Evolutionary conservation across 1,284 basidiomycete genomes (phyloP).

Genomic region (Macrocystidia cucumis): DNA sequence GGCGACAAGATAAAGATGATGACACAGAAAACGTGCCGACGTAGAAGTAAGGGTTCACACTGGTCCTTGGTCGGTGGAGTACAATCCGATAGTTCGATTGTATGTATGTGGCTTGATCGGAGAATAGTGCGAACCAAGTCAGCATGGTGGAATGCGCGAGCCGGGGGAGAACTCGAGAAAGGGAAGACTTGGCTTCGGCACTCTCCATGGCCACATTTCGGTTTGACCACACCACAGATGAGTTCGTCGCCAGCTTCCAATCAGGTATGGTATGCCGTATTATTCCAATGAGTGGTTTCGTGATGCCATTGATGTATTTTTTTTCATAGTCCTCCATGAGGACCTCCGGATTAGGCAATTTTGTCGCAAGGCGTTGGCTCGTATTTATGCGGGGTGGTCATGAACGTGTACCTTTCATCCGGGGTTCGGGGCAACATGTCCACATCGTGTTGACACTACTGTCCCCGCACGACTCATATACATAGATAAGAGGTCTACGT

Average conservation of each 20-base stretch:
- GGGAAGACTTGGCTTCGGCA: no score
- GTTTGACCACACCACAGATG: no score
- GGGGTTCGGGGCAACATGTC: slow-evolving; percentile 60
- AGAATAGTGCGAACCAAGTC: slow-evolving; percentile 47
- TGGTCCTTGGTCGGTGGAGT: slow-evolving; percentile 60
- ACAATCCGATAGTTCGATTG: slow-evolving; percentile 53
- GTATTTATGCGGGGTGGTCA: slow-evolving; percentile 22
- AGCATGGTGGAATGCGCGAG: slow-evolving; percentile 12
- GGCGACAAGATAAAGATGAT: slow-evolving; percentile 61
- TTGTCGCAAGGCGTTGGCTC: slow-evolving; percentile 39
- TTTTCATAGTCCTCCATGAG: slow-evolving; percentile 22
- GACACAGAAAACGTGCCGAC: slow-evolving; percentile 63
- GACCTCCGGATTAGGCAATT: slow-evolving; percentile 46
- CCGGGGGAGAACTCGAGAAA: no score
- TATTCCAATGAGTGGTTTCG: slow-evolving; percentile 18
- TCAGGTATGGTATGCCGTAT: slow-evolving; percentile 18
- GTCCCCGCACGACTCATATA: slow-evolving; percentile 49
- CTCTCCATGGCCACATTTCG: no score
- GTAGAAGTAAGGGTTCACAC: slow-evolving; percentile 54
- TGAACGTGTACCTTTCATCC: slow-evolving; percentile 54
- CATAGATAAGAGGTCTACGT: no score
- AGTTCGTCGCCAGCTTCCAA: no score
- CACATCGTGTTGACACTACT: slow-evolving; percentile 50
- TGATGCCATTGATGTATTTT: slow-evolving; percentile 10
- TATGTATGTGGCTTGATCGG: slow-evolving; percentile 55